Base-by-base conservation (phyloP, 2,329 filamentous ascomycete genomes). In the Arthrinium puccinioides region DNA sequence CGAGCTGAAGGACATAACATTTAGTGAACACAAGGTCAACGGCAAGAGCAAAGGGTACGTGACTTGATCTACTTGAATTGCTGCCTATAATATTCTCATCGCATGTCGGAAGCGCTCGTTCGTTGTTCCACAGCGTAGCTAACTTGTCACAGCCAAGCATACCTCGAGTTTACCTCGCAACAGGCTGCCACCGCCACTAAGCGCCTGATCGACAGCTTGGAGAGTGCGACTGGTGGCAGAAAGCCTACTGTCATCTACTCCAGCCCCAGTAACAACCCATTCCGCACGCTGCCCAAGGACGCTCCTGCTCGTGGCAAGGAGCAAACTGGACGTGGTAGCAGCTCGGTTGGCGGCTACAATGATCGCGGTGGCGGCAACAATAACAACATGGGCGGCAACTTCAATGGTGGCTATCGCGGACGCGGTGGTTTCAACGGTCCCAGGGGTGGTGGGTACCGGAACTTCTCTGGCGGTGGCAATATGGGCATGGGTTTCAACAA, bases 11-110 rank as follows among this genome's bases (percentile, higher is more conserved):
- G 92, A 97, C 43, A 79, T 98, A 36, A 95, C 89, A 0, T 98
- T 97, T 60, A 96, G 87, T 53, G 92, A 98, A 60, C 92, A 97
- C 63, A 98, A 98, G 59, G 89, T 97, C 32, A 98, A 98, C 50
- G 92, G 92, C 50, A 98, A 98, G 67, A 95, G 87, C 64, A 96
- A 97, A 68, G 90, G 92, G 89, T 94, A 72, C 46, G 79, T 62
- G n/a, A n/a, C n/a, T n/a, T n/a, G n/a, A n/a, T n/a, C n/a, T n/a
- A n/a, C n/a, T n/a, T n/a, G n/a, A 26, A 26, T 26, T 9, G 24
- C 24, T 9, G 24, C n/a, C 9, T n/a, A 26, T 26, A n/a, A 26
- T n/a, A 9, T 26, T 26, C 24, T 9, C 25, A 30, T 3, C 19
- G 30, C 24, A n/a, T n/a, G n/a, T n/a, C n/a, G n/a, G n/a, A n/a